These are phyloP conservation scores for Lachancea meyersii DNA, from an alignment of 805 yeast species.

Conservation along the genomic window DNA sequence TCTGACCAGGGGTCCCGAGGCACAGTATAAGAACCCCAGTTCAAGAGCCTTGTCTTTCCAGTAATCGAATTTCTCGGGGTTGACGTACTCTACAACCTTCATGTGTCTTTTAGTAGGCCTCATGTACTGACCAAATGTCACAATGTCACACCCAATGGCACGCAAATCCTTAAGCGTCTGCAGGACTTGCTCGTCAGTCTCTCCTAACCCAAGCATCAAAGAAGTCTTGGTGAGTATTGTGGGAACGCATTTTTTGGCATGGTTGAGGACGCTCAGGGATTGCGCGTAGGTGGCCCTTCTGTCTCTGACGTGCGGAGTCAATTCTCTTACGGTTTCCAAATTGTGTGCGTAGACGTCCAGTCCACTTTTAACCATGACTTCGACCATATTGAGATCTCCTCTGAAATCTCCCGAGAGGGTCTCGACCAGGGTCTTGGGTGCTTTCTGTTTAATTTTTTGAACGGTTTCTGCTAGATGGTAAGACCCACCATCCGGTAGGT, in stretches of 20 bases:
- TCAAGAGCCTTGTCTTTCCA: conserved; percentile 86
- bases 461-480: conserved; percentile 87
- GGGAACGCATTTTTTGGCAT: conserved; percentile 76
- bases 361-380: conserved; percentile 75
- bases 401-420: conserved; percentile 92
- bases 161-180: conserved; percentile 74
- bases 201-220: conserved; percentile 94
- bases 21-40: conserved; percentile 92
- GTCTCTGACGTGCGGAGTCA: conserved; percentile 93
- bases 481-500: conserved; percentile 88
- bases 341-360: conserved; percentile 96
- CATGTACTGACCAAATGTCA: conserved; percentile 98
- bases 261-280: conserved; percentile 65
- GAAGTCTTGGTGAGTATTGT: conserved; percentile 85
- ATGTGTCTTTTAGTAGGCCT: conserved; percentile 97
- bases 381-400: conserved; percentile 80
- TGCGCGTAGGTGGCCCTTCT: conserved; percentile 95
- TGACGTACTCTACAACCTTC: conserved; percentile 93
- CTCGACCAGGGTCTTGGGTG: conserved; percentile 89
- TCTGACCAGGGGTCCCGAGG: conserved; percentile 94
- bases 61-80: conserved; percentile 88
- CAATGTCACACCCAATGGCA: conserved; percentile 77
- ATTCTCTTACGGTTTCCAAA: conserved; percentile 89
- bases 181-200: conserved; percentile 81
- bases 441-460: conserved; percentile 70